These are phyloP conservation scores for Juncus inflexus DNA, from an alignment of 176 grass and related monocot genomes.

Conservation along the genomic window DNA sequence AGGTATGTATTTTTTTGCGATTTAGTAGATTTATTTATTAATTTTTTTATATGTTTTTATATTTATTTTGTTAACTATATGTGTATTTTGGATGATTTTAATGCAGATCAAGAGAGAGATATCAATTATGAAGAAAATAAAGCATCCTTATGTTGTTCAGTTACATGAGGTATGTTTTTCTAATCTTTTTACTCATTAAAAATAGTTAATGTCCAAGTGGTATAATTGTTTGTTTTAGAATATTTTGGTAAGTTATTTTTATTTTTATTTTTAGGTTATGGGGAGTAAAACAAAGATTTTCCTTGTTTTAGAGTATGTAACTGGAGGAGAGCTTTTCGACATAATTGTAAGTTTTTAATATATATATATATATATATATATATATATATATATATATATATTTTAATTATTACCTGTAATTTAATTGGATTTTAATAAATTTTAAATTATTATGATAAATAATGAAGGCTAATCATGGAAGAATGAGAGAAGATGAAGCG, in stretches of 20 bases:
- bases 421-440: not conserved
- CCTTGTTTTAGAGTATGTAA: slow-evolving; percentile 90
- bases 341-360: slow-evolving; percentile 72
- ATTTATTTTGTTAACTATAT: slow-evolving; percentile 3
- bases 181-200: not conserved
- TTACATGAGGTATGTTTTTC: slow-evolving; percentile 65
- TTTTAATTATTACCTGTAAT: slow-evolving; percentile 8
- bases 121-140: slow-evolving; percentile 95
- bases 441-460: slow-evolving; percentile 18
- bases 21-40: not conserved
- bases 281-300: slow-evolving; percentile 98
- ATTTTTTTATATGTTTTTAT: slow-evolving; percentile 5
- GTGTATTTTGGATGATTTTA: not conserved
- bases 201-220: not conserved
- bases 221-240: not conserved
- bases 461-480: slow-evolving; percentile 79
- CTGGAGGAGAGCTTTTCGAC: slow-evolving; percentile 97
- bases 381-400: slow-evolving; percentile 11
- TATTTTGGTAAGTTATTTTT: not conserved
- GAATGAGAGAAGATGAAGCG: slow-evolving; percentile 88
- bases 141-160: slow-evolving; percentile 92
- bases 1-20: slow-evolving; percentile 45
- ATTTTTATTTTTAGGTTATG: slow-evolving; percentile 64
- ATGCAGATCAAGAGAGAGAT: slow-evolving; percentile 97
- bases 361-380: slow-evolving; percentile 6